Base-by-base conservation (phyloP, 257 asterid species). In the Plantago ovata region DNA sequence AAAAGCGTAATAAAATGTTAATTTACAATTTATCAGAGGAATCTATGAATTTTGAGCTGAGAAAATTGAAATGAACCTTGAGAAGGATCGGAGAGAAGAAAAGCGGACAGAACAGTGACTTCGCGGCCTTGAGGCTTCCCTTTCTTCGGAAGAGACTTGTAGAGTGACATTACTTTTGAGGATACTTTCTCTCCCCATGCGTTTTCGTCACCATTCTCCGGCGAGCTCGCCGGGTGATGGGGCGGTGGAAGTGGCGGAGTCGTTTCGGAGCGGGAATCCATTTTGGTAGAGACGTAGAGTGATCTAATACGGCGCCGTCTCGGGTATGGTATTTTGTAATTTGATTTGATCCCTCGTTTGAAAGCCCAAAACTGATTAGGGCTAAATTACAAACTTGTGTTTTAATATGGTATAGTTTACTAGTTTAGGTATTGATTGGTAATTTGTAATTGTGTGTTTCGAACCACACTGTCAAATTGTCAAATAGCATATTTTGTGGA, bases 51-150 rank as follows among this genome's bases (percentile, higher is more conserved):
- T n/a, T n/a, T n/a, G n/a, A n/a, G n/a, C n/a, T n/a, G n/a, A 12
- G 0, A n/a, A 60, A 52, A 44, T 3, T 13, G 3, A 23, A 9
- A 47, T 65, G 11, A 42, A 91, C 98, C 97, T 77, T 71, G 80
- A 42, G 75, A 67, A 45, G 91, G 80, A 23, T 73, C 53, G 69
- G 98, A 88, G 61, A 75, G 68, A 45, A 93, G 84, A 73, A 86
- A 93, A 49, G 98, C 84, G n/a, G 97, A 90, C 65, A 86, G 69
- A 56, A 93, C 98, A 14, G 97, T 88, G 71, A 93, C 97, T 76
- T 93, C 98, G 14, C 87, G 87, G 50, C 97, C 97, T 60, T 93
- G 98, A 53, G 97, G 98, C 81, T 89, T 86, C 52, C 98, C 98
- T 68, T 93, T 86, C 77, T 86, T 93, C 5, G 92, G 86, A 2